Conservation (phyloP, 2,329 filamentous ascomycete species). For the Pseudogymnoascus sp. region DNA sequence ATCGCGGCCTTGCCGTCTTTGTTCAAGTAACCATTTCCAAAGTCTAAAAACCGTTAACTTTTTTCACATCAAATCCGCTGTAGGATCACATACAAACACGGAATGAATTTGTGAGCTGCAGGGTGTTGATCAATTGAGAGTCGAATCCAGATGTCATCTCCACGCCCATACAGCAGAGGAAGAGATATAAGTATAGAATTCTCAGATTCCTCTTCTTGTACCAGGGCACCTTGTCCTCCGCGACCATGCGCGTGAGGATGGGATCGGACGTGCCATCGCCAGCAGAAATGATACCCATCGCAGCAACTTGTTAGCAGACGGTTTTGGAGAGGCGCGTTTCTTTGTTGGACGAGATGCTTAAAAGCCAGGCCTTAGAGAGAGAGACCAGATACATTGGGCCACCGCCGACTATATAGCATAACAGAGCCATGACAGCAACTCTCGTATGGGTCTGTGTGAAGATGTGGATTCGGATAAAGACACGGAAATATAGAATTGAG, state of each 20-base stretch:
- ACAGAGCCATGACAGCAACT: background rate
- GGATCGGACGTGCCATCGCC: conserved; percentile 25
- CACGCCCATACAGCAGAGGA: conserved; percentile 44
- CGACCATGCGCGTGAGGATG: conserved; percentile 32
- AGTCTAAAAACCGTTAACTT: conserved; percentile 11
- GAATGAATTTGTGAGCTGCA: conserved; percentile 27
- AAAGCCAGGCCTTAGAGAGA: background rate
- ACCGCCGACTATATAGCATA: conserved; percentile 3
- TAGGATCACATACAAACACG: background rate
- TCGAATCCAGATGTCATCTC: conserved; percentile 49
- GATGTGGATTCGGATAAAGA: conserved; percentile 3
- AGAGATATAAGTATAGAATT: conserved; percentile 30
- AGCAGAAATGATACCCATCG: background rate
- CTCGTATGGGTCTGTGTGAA: background rate
- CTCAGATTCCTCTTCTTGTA: conserved; percentile 32
- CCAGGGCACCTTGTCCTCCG: conserved; percentile 32
- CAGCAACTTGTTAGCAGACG: conserved; percentile 1
- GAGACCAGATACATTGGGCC: background rate
- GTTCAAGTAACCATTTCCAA: conserved; percentile 10
- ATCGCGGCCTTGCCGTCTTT: conserved; percentile 17
- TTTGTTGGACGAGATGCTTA: background rate
- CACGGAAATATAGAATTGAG: conserved; percentile 5
- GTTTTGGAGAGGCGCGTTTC: background rate
- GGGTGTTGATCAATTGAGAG: conserved; percentile 39
- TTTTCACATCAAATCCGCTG: background rate